phyloP scores from a whole-genome alignment of 2,329 filamentous ascomycete genomes.

The Trichoderma guizhouense region DNA sequence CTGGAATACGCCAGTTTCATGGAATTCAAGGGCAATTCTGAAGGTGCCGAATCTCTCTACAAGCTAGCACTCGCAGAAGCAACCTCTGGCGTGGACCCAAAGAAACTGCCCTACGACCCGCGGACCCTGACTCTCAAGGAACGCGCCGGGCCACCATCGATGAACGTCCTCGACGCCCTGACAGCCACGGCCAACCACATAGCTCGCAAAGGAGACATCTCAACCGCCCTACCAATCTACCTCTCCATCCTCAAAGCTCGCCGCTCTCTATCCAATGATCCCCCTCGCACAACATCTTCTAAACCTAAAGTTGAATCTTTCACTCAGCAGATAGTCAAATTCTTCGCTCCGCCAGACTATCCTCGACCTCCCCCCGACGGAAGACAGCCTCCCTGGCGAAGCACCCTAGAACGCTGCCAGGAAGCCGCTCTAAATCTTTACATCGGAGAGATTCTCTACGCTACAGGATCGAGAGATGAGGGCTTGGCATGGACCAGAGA shows the following conservation, averaged over 20 bases:
- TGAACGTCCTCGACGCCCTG: slow-evolving; percentile 71
- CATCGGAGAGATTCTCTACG: slow-evolving; percentile 89
- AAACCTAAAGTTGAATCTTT: slow-evolving; percentile 19
- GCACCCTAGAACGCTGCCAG: slow-evolving; percentile 67
- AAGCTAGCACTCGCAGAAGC: slow-evolving; percentile 74
- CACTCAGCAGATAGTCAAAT: slow-evolving; percentile 24
- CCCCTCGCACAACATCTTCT: slow-evolving; percentile 24
- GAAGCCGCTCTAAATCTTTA: slow-evolving; percentile 85
- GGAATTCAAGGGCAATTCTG: slow-evolving; percentile 66
- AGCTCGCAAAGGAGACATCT: slow-evolving; percentile 64
- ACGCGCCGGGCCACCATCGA: slow-evolving; percentile 56
- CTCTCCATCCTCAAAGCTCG: slow-evolving; percentile 79
- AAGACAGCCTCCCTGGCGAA: slow-evolving; percentile 62
- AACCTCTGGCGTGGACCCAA: slow-evolving; percentile 49
- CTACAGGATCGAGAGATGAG: slow-evolving; percentile 57
- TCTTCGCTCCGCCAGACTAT: slow-evolving; percentile 55
- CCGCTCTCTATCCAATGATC: slow-evolving; percentile 51
- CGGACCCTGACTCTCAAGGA: slow-evolving; percentile 63
- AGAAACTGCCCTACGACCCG: slow-evolving; percentile 48
- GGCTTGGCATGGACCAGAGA: slow-evolving; percentile 89
- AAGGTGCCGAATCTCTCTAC: slow-evolving; percentile 69
- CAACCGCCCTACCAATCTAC: slow-evolving; percentile 75
- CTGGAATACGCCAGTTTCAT: slow-evolving; percentile 82
- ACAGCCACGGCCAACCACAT: slow-evolving; percentile 77
- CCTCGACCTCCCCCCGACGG: slow-evolving; percentile 70